phyloP scores from a whole-genome alignment of 495 filamentous ascomycete species.

The Podospora pseudopauciseta region DNA sequence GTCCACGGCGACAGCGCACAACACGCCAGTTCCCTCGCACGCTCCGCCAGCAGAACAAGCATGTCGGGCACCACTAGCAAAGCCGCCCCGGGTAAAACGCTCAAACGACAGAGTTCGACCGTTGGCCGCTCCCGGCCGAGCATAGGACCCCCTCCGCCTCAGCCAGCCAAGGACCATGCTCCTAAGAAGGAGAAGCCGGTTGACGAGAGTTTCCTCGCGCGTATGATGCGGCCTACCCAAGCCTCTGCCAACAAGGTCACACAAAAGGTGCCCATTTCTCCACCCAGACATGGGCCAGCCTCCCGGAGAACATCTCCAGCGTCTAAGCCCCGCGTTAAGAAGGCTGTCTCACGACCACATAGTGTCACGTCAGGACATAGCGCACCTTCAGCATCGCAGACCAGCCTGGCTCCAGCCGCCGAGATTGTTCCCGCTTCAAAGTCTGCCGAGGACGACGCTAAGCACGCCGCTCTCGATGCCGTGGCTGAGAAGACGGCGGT shows the following conservation, averaged over 20 bases:
- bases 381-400: neutral
- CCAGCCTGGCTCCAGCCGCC: slow-evolving; percentile 20
- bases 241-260: slow-evolving; percentile 72
- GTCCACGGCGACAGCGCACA: slow-evolving; percentile 21
- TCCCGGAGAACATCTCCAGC: slow-evolving; percentile 25
- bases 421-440: slow-evolving; percentile 18
- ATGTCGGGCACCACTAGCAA: slow-evolving; percentile 28
- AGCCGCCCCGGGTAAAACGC: slow-evolving; percentile 18
- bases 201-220: slow-evolving; percentile 75
- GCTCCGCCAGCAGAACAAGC: slow-evolving; percentile 47
- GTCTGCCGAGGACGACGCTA: slow-evolving; percentile 5
- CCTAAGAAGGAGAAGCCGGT: slow-evolving; percentile 46
- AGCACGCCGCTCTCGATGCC: neutral
- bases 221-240: slow-evolving; percentile 91
- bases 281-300: slow-evolving; percentile 35
- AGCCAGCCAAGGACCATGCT: slow-evolving; percentile 37
- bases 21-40: slow-evolving; percentile 30
- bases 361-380: neutral
- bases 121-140: slow-evolving; percentile 46
- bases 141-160: slow-evolving; percentile 49
- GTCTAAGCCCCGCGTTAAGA: slow-evolving; percentile 28
- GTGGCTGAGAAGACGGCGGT: slow-evolving; percentile 19
- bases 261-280: slow-evolving; percentile 56
- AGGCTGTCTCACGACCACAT: slow-evolving; percentile 11
- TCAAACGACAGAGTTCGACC: slow-evolving; percentile 43